Percentiles rank a stretch among this genome's conserved stretches.
These are phyloP conservation scores for Neofusicoccum laricinum DNA, from an alignment of 2,329 filamentous ascomycete species.

Conservation along the genomic window DNA sequence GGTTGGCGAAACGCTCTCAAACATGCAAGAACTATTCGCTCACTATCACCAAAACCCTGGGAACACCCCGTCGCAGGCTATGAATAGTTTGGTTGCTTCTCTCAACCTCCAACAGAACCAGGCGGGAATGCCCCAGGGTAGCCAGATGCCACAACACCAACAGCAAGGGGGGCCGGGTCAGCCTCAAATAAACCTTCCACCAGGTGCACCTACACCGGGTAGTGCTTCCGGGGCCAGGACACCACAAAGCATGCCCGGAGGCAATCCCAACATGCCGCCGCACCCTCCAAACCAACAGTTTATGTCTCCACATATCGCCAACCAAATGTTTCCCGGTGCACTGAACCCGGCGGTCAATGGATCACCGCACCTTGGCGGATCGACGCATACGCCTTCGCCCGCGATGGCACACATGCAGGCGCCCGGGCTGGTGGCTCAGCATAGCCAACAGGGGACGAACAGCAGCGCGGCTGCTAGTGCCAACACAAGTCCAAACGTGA, in stretches of 20 bases:
- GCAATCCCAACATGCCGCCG: conserved; percentile 24
- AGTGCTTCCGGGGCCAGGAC: conserved; percentile 31
- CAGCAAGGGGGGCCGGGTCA: conserved; percentile 19
- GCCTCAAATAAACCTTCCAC: conserved; percentile 22
- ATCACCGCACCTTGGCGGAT: conserved; percentile 42
- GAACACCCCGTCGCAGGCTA: conserved; percentile 53
- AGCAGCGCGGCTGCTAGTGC: conserved; percentile 55
- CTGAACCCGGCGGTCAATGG: conserved; percentile 51
- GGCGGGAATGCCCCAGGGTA: conserved; percentile 14
- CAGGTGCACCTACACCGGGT: conserved; percentile 21
- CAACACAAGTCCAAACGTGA: conserved; percentile 62
- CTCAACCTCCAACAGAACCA: conserved; percentile 31
- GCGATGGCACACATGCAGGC: conserved; percentile 38
- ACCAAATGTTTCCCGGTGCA: conserved; percentile 38
- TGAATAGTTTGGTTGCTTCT: conserved; percentile 50
- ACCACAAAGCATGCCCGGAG: conserved; percentile 25
- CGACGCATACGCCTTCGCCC: conserved; percentile 45
- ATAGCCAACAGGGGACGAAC: conserved; percentile 55
- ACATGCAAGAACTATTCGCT: conserved; percentile 61
- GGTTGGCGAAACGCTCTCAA: conserved; percentile 64
- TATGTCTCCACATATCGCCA: conserved; percentile 57
- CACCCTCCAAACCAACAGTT: conserved; percentile 41
- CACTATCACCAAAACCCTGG: conserved; percentile 54
- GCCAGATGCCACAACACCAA: conserved; percentile 15
- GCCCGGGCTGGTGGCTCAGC: conserved; percentile 52